phyloP scores from a whole-genome alignment of 2,329 filamentous ascomycete species.

The Diaporthe vaccinii region DNA sequence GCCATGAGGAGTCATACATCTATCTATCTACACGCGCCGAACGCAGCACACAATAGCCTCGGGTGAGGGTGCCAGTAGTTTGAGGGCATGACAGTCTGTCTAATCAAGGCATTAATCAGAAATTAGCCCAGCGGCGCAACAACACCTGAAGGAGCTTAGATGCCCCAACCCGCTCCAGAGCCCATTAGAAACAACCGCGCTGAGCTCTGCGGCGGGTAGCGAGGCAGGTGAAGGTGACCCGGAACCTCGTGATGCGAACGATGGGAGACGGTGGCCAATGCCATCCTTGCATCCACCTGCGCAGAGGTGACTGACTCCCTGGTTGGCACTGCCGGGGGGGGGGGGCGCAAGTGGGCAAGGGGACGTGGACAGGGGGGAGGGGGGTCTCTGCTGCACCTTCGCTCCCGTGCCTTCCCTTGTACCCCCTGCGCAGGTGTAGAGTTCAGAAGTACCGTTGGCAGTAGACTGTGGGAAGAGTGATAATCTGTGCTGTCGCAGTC shows the following conservation, averaged over 20 bases:
- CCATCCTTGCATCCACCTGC: slow-evolving; percentile 29
- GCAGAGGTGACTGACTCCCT: slow-evolving; percentile 16
- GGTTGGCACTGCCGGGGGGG: neutral
- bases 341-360: neutral
- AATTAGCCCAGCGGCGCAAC: neutral
- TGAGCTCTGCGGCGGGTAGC: slow-evolving; percentile 21
- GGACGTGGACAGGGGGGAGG: neutral
- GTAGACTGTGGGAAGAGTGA: neutral
- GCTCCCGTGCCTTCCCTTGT: slow-evolving; percentile 4
- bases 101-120: slow-evolving; percentile 15
- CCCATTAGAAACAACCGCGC: neutral
- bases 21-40: neutral
- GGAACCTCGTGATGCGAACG: slow-evolving; percentile 16
- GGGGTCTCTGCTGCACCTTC: slow-evolving; percentile 8
- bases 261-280: slow-evolving; percentile 25
- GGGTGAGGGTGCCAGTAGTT: neutral
- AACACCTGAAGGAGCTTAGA: slow-evolving; percentile 20
- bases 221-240: slow-evolving; percentile 11
- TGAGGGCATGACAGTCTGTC: slow-evolving; percentile 2
- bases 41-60: neutral
- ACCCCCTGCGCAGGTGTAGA: neutral
- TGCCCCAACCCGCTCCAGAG: neutral
- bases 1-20: slow-evolving; percentile 13
- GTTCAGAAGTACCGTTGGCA: neutral
- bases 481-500: slow-evolving; percentile 7